Evolutionary conservation across 257 asterid genomes (phyloP).

Genomic region (Capsicum pubescens): DNA sequence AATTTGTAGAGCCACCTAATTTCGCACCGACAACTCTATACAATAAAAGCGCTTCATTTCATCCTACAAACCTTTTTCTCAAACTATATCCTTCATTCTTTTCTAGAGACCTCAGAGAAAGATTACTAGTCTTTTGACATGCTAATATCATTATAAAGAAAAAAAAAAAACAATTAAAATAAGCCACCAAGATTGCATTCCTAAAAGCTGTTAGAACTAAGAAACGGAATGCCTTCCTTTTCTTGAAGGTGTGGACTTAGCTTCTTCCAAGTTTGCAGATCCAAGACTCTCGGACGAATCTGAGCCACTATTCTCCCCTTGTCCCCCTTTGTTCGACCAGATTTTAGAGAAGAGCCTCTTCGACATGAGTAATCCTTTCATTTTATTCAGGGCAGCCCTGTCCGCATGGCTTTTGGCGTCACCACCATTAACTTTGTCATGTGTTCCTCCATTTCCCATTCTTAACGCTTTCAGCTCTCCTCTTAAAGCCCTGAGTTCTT

Average conservation of each 20-base stretch:
- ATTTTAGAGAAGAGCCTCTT: constrained; percentile 79
- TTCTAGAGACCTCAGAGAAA: constrained; percentile 28
- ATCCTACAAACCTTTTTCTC: constrained; percentile 28
- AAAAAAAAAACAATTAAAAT: constrained; percentile 8
- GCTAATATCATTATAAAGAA: constrained; percentile 27
- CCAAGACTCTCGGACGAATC: constrained; percentile 92
- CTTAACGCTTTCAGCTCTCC: constrained; percentile 84
- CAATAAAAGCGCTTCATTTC: constrained; percentile 23
- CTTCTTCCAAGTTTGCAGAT: constrained; percentile 68
- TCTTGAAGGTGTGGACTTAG: constrained; percentile 69
- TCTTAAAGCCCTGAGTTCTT: constrained; percentile 81
- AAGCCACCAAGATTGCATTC: constrained; percentile 16
- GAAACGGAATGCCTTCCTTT: constrained; percentile 88
- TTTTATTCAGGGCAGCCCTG: constrained; percentile 61
- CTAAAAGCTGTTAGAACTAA: constrained; percentile 40
- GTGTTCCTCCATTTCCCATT: constrained; percentile 58
- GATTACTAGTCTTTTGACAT: constrained; percentile 32
- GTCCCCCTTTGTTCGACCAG: constrained; percentile 75
- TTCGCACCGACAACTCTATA: constrained; percentile 14
- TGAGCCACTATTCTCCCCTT: constrained; percentile 80
- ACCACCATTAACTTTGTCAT: constrained; percentile 46
- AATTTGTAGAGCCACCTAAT: background rate
- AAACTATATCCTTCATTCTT: constrained; percentile 42
- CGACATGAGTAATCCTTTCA: constrained; percentile 72
- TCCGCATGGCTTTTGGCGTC: constrained; percentile 52